A percentile compares a stretch with the other conserved stretches of the same genome.
phyloP scores from a whole-genome alignment of 2,329 filamentous ascomycete species.

The Clonostachys sp. region DNA sequence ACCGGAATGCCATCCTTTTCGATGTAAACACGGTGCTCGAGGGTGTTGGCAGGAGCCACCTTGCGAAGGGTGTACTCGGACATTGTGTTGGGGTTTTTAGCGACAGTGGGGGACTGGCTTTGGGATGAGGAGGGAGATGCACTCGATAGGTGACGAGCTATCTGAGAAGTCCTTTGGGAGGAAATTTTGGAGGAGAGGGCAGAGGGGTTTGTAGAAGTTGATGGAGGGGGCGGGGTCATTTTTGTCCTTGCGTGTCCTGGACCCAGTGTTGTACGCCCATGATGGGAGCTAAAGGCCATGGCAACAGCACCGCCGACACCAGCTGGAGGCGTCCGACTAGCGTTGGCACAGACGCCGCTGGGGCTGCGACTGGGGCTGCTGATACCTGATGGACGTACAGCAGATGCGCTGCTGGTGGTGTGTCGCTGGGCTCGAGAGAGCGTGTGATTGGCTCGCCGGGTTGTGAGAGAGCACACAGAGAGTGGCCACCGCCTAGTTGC shows the following conservation, averaged over 20 bases:
- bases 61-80: constrained; percentile 76
- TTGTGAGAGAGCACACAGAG: not conserved
- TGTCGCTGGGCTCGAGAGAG: not conserved
- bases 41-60: constrained; percentile 83
- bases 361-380: not conserved
- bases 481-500: constrained; percentile 2
- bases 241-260: not conserved
- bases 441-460: not conserved
- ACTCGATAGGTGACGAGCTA: constrained; percentile 49
- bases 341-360: not conserved
- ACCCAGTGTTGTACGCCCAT: not conserved
- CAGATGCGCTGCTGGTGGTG: too few relatives aligned
- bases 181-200: constrained; percentile 35
- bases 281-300: not conserved
- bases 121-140: constrained; percentile 11
- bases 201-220: constrained; percentile 12
- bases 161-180: constrained; percentile 44
- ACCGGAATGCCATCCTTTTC: constrained; percentile 94
- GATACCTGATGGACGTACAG: not conserved
- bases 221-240: constrained; percentile 5
- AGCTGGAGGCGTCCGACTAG: not conserved
- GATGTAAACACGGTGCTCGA: constrained; percentile 96
- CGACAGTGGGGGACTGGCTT: constrained; percentile 1
- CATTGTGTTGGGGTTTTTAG: constrained; percentile 38
- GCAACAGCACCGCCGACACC: not conserved